These are phyloP conservation scores for Fusarium sulawesiense DNA, from an alignment of 2,329 filamentous ascomycete genomes.

Conservation along the genomic window DNA sequence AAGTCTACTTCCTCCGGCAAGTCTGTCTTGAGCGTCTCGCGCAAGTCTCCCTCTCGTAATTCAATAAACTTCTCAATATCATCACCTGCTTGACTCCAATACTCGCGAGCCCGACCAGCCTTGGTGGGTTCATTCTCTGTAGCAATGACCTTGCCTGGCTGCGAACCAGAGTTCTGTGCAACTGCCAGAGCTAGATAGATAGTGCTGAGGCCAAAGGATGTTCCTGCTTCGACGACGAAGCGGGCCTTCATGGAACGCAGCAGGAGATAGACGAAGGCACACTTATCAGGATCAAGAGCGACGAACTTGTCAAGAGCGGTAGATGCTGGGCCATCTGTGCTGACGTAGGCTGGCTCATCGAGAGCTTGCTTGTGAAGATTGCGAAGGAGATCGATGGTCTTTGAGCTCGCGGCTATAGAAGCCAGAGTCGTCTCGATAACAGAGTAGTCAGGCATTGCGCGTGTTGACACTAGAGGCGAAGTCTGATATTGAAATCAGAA, in stretches of 20 bases:
- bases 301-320: constrained; percentile 64
- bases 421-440: constrained; percentile 47
- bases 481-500: no score
- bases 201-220: constrained; percentile 70
- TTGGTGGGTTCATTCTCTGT: constrained; percentile 70
- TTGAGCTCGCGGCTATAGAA: constrained; percentile 46
- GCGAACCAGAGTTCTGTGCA: constrained; percentile 55
- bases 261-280: constrained; percentile 66
- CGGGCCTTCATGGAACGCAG: constrained; percentile 60
- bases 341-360: constrained; percentile 47
- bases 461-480: neutral
- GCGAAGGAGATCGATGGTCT: constrained; percentile 45
- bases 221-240: constrained; percentile 69
- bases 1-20: constrained; percentile 65
- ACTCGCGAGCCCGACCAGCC: constrained; percentile 60
- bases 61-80: constrained; percentile 64
- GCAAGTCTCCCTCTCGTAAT: constrained; percentile 66
- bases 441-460: constrained; percentile 31
- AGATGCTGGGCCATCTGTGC: constrained; percentile 37
- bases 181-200: constrained; percentile 71
- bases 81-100: constrained; percentile 65
- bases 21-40: constrained; percentile 61
- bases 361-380: constrained; percentile 49
- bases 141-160: constrained; percentile 60
- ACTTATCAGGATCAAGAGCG: constrained; percentile 69